Evolutionary conservation across 2,329 filamentous ascomycete species (phyloP).

Genomic region (Botrytis hyacinthi): DNA sequence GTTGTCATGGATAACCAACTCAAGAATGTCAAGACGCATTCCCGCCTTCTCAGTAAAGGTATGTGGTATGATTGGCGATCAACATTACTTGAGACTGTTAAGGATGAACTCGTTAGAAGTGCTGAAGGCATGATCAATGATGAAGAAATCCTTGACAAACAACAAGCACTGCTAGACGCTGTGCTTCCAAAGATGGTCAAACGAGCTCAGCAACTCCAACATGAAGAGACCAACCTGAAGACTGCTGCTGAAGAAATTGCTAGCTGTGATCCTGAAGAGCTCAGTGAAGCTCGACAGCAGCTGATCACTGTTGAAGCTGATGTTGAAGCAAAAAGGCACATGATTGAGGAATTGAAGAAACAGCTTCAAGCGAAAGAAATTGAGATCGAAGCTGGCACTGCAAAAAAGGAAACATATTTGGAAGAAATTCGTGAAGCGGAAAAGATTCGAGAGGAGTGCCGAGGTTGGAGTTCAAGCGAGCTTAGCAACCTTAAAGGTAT

Average conservation of each 20-base stretch:
- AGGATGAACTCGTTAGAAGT: slow-evolving; percentile 74
- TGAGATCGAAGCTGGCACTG: slow-evolving; percentile 59
- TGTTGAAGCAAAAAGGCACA: slow-evolving; percentile 65
- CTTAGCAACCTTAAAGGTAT: slow-evolving; percentile 75
- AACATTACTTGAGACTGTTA: slow-evolving; percentile 81
- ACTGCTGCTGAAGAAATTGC: slow-evolving; percentile 71
- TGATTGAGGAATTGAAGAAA: slow-evolving; percentile 64
- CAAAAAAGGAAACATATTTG: slow-evolving; percentile 66
- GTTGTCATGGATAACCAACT: slow-evolving; percentile 92
- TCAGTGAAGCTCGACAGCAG: slow-evolving; percentile 69
- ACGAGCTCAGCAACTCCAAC: slow-evolving; percentile 59
- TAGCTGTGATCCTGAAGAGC: slow-evolving; percentile 76
- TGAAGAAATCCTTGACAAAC: slow-evolving; percentile 61
- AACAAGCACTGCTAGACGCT: slow-evolving; percentile 65
- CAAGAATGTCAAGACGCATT: slow-evolving; percentile 94
- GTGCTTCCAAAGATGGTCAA: slow-evolving; percentile 64
- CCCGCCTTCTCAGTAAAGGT: slow-evolving; percentile 84
- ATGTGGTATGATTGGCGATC: slow-evolving; percentile 99
- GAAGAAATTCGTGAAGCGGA: slow-evolving; percentile 81
- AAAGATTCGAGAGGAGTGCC: slow-evolving; percentile 78
- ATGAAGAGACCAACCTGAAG: slow-evolving; percentile 66
- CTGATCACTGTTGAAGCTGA: slow-evolving; percentile 64
- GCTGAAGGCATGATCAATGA: slow-evolving; percentile 75
- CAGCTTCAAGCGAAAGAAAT: slow-evolving; percentile 67
- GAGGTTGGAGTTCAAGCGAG: slow-evolving; percentile 83